These are phyloP conservation scores for Domatiomyces globalis DNA, from an alignment of 2,329 filamentous ascomycete genomes.

Conservation along the genomic window DNA sequence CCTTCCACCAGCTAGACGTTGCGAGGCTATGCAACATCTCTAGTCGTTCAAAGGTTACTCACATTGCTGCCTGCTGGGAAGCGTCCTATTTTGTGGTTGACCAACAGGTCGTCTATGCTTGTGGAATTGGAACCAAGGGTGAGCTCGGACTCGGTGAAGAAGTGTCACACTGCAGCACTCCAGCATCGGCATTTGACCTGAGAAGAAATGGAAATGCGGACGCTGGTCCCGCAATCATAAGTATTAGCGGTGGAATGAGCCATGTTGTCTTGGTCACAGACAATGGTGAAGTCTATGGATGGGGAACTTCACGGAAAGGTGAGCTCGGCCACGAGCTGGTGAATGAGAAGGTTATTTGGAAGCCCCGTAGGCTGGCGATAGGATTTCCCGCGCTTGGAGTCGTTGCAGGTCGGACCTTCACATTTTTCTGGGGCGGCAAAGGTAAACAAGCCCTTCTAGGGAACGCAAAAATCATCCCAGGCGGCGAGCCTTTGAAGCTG, in stretches of 20 bases:
- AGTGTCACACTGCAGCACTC: conserved; percentile 9
- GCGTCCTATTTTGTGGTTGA: conserved; percentile 47
- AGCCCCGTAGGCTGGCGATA: conserved; percentile 47
- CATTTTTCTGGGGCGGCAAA: conserved; percentile 44
- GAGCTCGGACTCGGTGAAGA: conserved; percentile 51
- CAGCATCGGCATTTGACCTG: conserved; percentile 8
- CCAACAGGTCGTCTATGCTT: conserved; percentile 41
- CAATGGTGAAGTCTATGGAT: conserved; percentile 68
- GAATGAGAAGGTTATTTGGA: conserved; percentile 35
- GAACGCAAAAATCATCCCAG: conserved; percentile 57
- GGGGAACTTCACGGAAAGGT: conserved; percentile 76
- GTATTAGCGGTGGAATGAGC: conserved; percentile 52
- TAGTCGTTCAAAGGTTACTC: conserved; percentile 21
- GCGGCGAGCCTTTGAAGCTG: conserved; percentile 42
- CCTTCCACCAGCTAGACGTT: conserved; percentile 2
- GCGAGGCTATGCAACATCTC: background rate
- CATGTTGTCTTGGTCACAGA: conserved; percentile 62
- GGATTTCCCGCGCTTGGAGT: conserved; percentile 44
- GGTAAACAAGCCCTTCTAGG: conserved; percentile 44
- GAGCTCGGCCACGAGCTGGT: conserved; percentile 54
- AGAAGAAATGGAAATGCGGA: background rate
- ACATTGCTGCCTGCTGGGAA: conserved; percentile 64
- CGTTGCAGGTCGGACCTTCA: conserved; percentile 75
- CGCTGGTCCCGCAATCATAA: conserved; percentile 21
- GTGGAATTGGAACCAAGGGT: conserved; percentile 55